Conservation (phyloP, 306 rosid genomes). For the Castanea crenata region DNA sequence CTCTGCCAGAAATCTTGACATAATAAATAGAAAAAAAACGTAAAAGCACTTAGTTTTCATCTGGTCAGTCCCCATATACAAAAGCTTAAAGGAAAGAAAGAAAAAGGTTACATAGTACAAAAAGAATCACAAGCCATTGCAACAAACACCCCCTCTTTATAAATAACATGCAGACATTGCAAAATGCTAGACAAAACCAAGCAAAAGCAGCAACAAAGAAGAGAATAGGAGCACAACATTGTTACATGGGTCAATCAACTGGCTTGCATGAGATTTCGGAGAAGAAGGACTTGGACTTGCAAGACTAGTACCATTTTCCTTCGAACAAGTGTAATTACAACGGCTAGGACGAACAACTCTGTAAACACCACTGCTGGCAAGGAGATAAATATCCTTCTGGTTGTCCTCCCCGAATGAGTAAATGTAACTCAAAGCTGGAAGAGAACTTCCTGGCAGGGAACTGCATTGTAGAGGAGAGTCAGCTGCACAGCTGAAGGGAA, state of each 20-base stretch:
- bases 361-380: constrained; percentile 70
- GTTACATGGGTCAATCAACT: constrained; percentile 20
- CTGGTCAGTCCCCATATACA: background rate
- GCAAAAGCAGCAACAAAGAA: constrained; percentile 26
- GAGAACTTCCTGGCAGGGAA: constrained; percentile 49
- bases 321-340: constrained; percentile 60
- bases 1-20: background rate
- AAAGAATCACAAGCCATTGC: background rate
- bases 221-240: constrained; percentile 20
- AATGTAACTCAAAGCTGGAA: constrained; percentile 62
- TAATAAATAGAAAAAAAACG: background rate
- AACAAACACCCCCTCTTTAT: constrained; percentile 7
- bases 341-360: constrained; percentile 78
- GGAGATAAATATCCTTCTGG: constrained; percentile 60
- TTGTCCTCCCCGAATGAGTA: constrained; percentile 84
- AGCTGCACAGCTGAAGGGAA: constrained; percentile 64
- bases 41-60: background rate
- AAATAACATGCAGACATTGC: background rate
- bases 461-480: constrained; percentile 67
- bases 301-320: constrained; percentile 51
- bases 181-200: constrained; percentile 19
- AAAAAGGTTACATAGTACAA: constrained; percentile 8
- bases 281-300: constrained; percentile 31
- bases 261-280: constrained; percentile 32
- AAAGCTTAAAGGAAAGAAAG: background rate